Evolutionary conservation across 257 asterid species (phyloP).

Genomic region (Paraleonurus japonicus): DNA sequence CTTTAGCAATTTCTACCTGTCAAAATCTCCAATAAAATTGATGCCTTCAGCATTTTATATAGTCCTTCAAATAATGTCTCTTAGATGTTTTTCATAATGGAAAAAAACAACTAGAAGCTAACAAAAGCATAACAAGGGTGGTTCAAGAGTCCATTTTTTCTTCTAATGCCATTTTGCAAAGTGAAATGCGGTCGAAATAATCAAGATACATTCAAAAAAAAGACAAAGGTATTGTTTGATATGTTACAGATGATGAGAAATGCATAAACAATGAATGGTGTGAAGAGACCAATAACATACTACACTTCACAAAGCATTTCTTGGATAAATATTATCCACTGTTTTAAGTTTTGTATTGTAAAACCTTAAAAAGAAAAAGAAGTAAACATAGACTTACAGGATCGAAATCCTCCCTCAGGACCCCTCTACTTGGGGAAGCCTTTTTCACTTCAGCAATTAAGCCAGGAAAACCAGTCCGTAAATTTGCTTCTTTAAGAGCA

Average conservation of each 20-base stretch:
- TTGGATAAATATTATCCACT: neutral
- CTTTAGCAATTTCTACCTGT: constrained; percentile 87
- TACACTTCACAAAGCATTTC: too few species aligned
- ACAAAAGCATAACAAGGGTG: neutral
- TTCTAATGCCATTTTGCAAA: neutral
- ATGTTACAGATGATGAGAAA: neutral
- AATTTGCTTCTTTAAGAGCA: too few species aligned
- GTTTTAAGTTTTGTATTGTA: neutral
- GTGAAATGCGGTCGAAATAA: neutral
- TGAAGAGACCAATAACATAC: too few species aligned
- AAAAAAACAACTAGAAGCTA: constrained; percentile 5
- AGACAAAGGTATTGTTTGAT: neutral
- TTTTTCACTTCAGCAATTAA: too few species aligned
- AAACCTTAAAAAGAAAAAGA: neutral
- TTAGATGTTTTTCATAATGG: neutral
- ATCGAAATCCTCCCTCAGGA: too few species aligned
- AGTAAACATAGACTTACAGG: too few species aligned
- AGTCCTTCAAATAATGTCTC: neutral
- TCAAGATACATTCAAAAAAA: neutral
- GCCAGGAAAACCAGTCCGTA: too few species aligned
- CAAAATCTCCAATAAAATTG: constrained; percentile 18
- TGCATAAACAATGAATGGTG: too few species aligned
- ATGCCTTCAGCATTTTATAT: neutral
- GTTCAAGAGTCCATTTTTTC: neutral
- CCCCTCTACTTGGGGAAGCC: too few species aligned